Percentiles rank a stretch among this genome's conserved stretches.
These are phyloP conservation scores for Mycena albidolilacea DNA, from an alignment of 768 basidiomycete species.

Conservation along the genomic window DNA sequence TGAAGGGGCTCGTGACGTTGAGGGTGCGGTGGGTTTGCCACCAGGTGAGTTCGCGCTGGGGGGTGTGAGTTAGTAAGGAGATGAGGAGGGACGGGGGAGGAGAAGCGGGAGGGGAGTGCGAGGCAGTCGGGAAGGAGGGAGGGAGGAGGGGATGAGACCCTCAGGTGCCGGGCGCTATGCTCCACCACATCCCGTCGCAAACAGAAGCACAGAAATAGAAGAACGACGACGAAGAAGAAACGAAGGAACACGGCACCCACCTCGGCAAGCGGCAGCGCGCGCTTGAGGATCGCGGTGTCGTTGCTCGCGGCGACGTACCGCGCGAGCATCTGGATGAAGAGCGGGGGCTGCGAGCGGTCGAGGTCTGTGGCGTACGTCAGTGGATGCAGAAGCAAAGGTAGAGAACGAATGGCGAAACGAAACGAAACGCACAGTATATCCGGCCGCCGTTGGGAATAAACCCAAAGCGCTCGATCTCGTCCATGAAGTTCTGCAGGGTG, in stretches of 20 bases:
- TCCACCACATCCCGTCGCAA: neutral
- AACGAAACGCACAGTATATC: constrained; percentile 77
- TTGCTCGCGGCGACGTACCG: constrained; percentile 82
- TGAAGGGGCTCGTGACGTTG: constrained; percentile 78
- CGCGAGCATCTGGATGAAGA: constrained; percentile 94
- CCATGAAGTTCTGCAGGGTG: constrained; percentile 95
- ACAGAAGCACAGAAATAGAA: no score
- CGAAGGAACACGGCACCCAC: no score
- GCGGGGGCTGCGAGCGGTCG: constrained; percentile 92
- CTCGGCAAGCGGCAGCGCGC: constrained; percentile 90
- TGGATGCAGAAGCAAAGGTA: neutral
- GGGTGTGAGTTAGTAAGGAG: neutral
- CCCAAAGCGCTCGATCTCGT: constrained; percentile 85
- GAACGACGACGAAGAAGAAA: no score
- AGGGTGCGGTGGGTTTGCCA: constrained; percentile 84
- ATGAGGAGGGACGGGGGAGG: no score
- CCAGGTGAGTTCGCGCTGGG: constrained; percentile 85
- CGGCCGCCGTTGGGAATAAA: constrained; percentile 97
- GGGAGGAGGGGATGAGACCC: no score
- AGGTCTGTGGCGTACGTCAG: constrained; percentile 64
- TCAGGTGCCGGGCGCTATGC: no score
- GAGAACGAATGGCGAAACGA: neutral
- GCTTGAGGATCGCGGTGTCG: constrained; percentile 80
- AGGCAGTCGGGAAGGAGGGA: no score
- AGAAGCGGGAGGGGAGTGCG: no score